Evolutionary conservation across 345 rosid species (phyloP).

Genomic region (Nephelium lappaceum): DNA sequence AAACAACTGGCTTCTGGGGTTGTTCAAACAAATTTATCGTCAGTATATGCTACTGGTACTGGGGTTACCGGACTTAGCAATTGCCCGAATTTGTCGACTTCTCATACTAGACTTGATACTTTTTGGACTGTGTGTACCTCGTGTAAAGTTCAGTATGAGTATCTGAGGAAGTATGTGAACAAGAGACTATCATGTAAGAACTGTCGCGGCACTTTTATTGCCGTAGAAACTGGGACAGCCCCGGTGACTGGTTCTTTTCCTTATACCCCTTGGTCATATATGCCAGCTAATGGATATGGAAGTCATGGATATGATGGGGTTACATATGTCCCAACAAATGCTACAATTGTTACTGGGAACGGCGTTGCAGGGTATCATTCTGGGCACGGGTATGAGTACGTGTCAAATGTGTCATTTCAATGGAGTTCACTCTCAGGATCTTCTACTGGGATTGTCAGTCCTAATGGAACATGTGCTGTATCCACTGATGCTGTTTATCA

Average conservation of each 20-base stretch:
- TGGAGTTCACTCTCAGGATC: slow-evolving; percentile 69
- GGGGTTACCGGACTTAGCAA: slow-evolving; percentile 50
- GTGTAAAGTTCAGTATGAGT: slow-evolving; percentile 98
- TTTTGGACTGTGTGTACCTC: slow-evolving; percentile 99
- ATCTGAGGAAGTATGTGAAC: slow-evolving; percentile 92
- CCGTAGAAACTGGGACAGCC: slow-evolving; percentile 83
- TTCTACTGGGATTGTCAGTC: slow-evolving; percentile 55
- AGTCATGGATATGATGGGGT: slow-evolving; percentile 68
- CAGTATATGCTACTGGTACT: slow-evolving; percentile 52
- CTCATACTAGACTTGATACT: slow-evolving; percentile 74
- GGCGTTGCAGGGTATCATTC: slow-evolving; percentile 68
- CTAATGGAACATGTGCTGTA: slow-evolving; percentile 54
- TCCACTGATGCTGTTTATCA: slow-evolving; percentile 57
- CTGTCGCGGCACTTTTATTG: slow-evolving; percentile 91
- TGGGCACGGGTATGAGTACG: slow-evolving; percentile 79
- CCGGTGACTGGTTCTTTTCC: slow-evolving; percentile 83
- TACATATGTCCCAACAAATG: slow-evolving; percentile 68
- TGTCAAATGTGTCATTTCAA: slow-evolving; percentile 70
- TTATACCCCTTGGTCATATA: slow-evolving; percentile 56
- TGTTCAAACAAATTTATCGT: slow-evolving; percentile 45
- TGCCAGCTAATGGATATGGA: slow-evolving; percentile 60
- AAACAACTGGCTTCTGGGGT: slow-evolving; percentile 38
- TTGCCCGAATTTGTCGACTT: slow-evolving; percentile 49
- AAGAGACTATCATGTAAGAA: slow-evolving; percentile 98
- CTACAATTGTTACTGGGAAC: slow-evolving; percentile 57